These are phyloP conservation scores for Wickerhamiella qilinensis DNA, from an alignment of 805 yeast genomes.

Conservation along the genomic window DNA sequence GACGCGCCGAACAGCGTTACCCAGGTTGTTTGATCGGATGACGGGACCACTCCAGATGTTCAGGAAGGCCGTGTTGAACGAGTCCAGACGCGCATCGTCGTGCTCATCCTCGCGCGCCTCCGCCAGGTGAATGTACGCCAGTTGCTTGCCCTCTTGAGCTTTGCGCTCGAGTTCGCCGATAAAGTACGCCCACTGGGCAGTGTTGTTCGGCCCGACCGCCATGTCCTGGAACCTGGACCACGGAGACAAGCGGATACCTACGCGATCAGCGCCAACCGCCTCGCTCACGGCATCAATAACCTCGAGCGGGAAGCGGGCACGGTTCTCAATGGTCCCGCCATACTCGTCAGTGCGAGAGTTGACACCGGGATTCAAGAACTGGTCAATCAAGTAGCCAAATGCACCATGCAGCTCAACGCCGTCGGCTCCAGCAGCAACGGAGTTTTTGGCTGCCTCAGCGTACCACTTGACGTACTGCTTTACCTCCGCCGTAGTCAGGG, in stretches of 20 bases:
- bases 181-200: slow-evolving; percentile 28
- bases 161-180: slow-evolving; percentile 27
- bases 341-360: slow-evolving; percentile 45
- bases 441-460: slow-evolving; percentile 33
- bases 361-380: slow-evolving; percentile 30
- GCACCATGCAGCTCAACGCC: slow-evolving; percentile 54
- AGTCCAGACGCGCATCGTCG: no score
- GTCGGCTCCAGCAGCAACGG: slow-evolving; percentile 40
- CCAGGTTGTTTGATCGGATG: no score
- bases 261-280: slow-evolving; percentile 23
- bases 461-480: slow-evolving; percentile 27
- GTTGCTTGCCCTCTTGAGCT: slow-evolving; percentile 23
- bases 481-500: slow-evolving; percentile 26
- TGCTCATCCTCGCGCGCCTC: no score
- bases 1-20: no score
- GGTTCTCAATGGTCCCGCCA: slow-evolving; percentile 47
- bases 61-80: no score
- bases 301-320: slow-evolving; percentile 35
- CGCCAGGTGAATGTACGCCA: slow-evolving; percentile 29
- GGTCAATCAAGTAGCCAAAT: slow-evolving; percentile 39
- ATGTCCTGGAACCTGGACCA: slow-evolving; percentile 21
- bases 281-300: slow-evolving; percentile 27
- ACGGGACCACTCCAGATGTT: no score
- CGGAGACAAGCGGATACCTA: slow-evolving; percentile 26
- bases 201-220: slow-evolving; percentile 18